phyloP scores from a whole-genome alignment of 495 filamentous ascomycete species.

The Aspergillus hancockii region DNA sequence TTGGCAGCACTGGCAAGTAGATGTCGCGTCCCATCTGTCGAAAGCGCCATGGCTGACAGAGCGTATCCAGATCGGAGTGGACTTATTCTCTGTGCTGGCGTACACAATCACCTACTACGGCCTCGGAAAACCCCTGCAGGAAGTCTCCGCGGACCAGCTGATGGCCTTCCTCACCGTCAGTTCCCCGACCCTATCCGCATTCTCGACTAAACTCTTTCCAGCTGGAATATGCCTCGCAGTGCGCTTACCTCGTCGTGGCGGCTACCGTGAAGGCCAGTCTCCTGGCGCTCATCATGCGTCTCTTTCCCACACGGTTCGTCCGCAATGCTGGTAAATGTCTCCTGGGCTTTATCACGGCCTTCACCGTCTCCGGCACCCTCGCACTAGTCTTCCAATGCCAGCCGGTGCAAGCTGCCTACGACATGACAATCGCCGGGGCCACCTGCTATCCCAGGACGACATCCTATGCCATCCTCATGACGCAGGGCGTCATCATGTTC shows the following conservation, averaged over 20 bases:
- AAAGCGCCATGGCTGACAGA: too few species aligned
- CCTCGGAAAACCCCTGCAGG: neutral
- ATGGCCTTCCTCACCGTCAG: slow-evolving; percentile 6
- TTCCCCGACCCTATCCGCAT: neutral
- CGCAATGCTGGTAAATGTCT: neutral
- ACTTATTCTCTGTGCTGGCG: slow-evolving; percentile 11
- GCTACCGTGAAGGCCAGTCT: slow-evolving; percentile 12
- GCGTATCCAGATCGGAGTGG: slow-evolving; percentile 1
- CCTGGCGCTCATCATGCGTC: slow-evolving; percentile 9
- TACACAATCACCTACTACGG: slow-evolving; percentile 18
- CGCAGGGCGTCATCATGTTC: slow-evolving; percentile 31
- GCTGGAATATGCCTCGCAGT: slow-evolving; percentile 12
- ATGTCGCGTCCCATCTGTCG: too few species aligned
- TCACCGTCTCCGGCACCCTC: neutral
- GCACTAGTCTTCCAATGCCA: slow-evolving; percentile 20
- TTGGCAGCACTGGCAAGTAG: slow-evolving; percentile 7
- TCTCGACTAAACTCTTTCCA: neutral
- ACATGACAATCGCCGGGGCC: slow-evolving; percentile 10
- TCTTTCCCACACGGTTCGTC: slow-evolving; percentile 11
- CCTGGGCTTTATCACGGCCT: neutral
- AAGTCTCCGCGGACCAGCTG: slow-evolving; percentile 7
- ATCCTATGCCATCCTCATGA: slow-evolving; percentile 19
- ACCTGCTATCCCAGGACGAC: slow-evolving; percentile 17
- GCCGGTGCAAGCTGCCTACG: slow-evolving; percentile 19
- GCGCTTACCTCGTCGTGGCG: slow-evolving; percentile 10